phyloP scores from a whole-genome alignment of 177 flowering plant genomes.

The Vitis hybrid region DNA sequence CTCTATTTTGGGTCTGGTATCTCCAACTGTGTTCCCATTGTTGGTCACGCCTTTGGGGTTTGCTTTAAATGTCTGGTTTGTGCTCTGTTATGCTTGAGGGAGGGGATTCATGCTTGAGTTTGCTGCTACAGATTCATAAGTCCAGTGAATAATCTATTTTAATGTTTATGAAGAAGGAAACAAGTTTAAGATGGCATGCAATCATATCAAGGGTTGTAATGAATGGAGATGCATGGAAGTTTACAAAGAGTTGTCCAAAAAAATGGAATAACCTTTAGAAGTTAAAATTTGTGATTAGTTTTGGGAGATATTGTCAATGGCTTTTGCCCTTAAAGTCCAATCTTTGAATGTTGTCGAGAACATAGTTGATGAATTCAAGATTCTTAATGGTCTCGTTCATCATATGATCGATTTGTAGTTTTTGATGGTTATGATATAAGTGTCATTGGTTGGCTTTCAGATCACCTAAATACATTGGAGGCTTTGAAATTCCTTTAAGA shows the following conservation, averaged over 20 bases:
- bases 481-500: slow-evolving; percentile 57
- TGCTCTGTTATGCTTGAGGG: too few relatives aligned
- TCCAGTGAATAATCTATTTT: too few relatives aligned
- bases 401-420: slow-evolving; percentile 87
- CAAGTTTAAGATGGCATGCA: too few relatives aligned
- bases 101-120: too few relatives aligned
- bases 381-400: slow-evolving; percentile 61
- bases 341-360: slow-evolving; percentile 57
- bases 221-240: too few relatives aligned
- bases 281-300: slow-evolving; percentile 62
- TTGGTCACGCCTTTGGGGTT: too few relatives aligned
- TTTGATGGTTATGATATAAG: slow-evolving; percentile 97
- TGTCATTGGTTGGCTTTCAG: slow-evolving; percentile 85
- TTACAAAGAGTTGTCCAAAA: slow-evolving; percentile 73
- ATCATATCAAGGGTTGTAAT: too few relatives aligned
- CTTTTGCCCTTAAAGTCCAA: slow-evolving; percentile 72
- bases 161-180: too few relatives aligned
- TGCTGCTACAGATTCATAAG: too few relatives aligned
- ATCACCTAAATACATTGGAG: slow-evolving; percentile 61
- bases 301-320: slow-evolving; percentile 93
- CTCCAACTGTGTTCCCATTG: too few relatives aligned
- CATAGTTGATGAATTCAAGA: slow-evolving; percentile 60
- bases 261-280: slow-evolving; percentile 59
- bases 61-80: too few relatives aligned
- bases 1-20: too few relatives aligned